These are phyloP conservation scores for Lasiosphaeriaceae sp. DNA, from an alignment of 495 filamentous ascomycete species.

Conservation along the genomic window DNA sequence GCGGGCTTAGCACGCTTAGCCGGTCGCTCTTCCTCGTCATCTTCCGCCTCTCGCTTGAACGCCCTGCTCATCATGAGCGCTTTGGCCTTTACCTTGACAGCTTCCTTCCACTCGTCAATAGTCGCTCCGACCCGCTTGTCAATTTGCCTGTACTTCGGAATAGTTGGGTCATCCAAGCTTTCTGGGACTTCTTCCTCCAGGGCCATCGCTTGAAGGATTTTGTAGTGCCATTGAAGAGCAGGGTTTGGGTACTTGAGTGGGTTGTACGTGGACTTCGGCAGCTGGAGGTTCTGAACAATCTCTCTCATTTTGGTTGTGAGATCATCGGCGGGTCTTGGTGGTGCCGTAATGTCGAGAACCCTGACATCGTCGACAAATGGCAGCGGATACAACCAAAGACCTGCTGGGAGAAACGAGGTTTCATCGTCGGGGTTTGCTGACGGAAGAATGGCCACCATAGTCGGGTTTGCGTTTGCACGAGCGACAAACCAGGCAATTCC, in stretches of 20 bases:
- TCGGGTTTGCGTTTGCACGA: slow-evolving; percentile 70
- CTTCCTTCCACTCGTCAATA: slow-evolving; percentile 70
- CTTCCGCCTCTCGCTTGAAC: slow-evolving; percentile 41
- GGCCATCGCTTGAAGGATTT: slow-evolving; percentile 86
- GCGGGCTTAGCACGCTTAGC: slow-evolving; percentile 35
- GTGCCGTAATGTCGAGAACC: slow-evolving; percentile 45
- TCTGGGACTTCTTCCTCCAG: slow-evolving; percentile 89
- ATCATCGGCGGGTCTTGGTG: slow-evolving; percentile 61
- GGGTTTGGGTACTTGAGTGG: slow-evolving; percentile 91
- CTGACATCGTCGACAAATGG: slow-evolving; percentile 92
- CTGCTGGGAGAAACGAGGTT: slow-evolving; percentile 69
- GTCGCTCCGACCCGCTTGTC: slow-evolving; percentile 80
- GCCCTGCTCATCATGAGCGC: slow-evolving; percentile 28
- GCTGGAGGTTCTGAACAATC: slow-evolving; percentile 80
- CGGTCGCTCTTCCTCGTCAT: slow-evolving; percentile 35
- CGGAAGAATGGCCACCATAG: slow-evolving; percentile 76
- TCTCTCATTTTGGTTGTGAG: slow-evolving; percentile 77
- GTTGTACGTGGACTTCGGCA: slow-evolving; percentile 80
- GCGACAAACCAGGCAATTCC: slow-evolving; percentile 88
- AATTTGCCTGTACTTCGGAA: slow-evolving; percentile 75
- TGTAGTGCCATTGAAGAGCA: slow-evolving; percentile 95
- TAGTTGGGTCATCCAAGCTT: slow-evolving; percentile 73
- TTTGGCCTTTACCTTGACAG: slow-evolving; percentile 51
- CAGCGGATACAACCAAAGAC: slow-evolving; percentile 83
- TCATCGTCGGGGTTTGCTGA: slow-evolving; percentile 65